Percentiles rank a stretch among this genome's conserved stretches.
Conservation (phyloP, 1,139 yeast genomes). For the Lizanozyma gosingica region DNA sequence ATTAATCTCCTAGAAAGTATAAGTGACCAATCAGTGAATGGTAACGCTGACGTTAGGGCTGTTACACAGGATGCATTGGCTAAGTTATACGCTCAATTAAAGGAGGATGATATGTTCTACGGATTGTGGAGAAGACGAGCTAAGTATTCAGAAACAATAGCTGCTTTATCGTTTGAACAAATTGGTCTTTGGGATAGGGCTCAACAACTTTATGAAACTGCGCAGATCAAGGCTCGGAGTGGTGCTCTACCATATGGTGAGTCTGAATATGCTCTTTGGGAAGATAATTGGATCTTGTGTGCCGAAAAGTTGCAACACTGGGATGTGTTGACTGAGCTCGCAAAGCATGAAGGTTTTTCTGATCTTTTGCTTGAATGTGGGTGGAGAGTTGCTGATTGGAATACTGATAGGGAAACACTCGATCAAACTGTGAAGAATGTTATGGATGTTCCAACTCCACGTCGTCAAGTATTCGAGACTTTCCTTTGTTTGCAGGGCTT, state of each 20-base stretch:
- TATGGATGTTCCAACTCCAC: constrained; percentile 97
- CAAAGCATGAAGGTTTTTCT: constrained; percentile 96
- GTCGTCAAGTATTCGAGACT: constrained; percentile 92
- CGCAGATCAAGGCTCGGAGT: constrained; percentile 92
- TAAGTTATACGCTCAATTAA: constrained; percentile 79
- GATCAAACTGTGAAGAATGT: constrained; percentile 93
- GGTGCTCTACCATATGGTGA: constrained; percentile 95
- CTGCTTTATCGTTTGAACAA: constrained; percentile 91
- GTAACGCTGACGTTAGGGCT: constrained; percentile 69
- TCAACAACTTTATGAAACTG: constrained; percentile 89
- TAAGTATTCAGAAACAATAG: constrained; percentile 83
- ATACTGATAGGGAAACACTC: constrained; percentile 85
- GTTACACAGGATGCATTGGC: constrained; percentile 86
- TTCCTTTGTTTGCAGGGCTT: constrained; percentile 88
- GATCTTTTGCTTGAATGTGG: constrained; percentile 94
- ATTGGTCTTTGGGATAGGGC: constrained; percentile 95
- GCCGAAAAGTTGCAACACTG: constrained; percentile 97
- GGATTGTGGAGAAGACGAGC: constrained; percentile 97
- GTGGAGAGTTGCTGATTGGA: constrained; percentile 99
- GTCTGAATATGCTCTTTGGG: constrained; percentile 94
- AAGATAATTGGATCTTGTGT: constrained; percentile 96
- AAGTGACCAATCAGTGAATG: constrained; percentile 57
- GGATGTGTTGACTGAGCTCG: constrained; percentile 94
- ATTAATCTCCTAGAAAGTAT: constrained; percentile 73
- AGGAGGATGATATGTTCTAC: constrained; percentile 94